phyloP scores from a whole-genome alignment of 352 stramenopile species.

The Phytophthora citrophthora region DNA sequence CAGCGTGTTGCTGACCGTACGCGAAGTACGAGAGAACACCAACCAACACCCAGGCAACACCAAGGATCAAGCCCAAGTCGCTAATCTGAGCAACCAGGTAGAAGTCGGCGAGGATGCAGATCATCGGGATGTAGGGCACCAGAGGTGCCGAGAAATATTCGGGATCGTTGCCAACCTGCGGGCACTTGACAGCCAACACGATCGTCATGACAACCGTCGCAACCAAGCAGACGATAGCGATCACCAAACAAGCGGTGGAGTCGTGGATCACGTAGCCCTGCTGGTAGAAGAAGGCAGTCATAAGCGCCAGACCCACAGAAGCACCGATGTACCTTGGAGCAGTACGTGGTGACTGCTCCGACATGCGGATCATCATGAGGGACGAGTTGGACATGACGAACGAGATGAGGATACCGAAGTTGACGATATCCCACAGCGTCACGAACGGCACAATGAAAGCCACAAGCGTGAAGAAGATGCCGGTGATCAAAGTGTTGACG shows the following conservation, averaged over 20 bases:
- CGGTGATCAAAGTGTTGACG: slow-evolving; percentile 54
- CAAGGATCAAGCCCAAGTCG: slow-evolving; percentile 46
- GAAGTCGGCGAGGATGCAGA: slow-evolving; percentile 57
- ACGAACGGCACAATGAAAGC: slow-evolving; percentile 63
- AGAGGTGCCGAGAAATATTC: slow-evolving; percentile 47
- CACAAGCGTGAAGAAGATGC: slow-evolving; percentile 53
- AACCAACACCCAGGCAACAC: slow-evolving; percentile 41
- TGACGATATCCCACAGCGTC: slow-evolving; percentile 72
- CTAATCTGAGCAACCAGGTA: slow-evolving; percentile 56
- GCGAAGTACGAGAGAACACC: slow-evolving; percentile 55
- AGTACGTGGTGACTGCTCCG: slow-evolving; percentile 35
- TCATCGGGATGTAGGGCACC: slow-evolving; percentile 48
- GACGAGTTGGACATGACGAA: slow-evolving; percentile 76
- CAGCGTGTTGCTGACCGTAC: slow-evolving; percentile 52
- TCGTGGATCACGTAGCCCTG: slow-evolving; percentile 45
- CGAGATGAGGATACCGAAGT: slow-evolving; percentile 67
- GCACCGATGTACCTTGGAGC: slow-evolving; percentile 44
- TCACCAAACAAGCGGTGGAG: slow-evolving; percentile 29
- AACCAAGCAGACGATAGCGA: slow-evolving; percentile 44
- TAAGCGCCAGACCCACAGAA: slow-evolving; percentile 24
- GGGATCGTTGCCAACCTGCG: slow-evolving; percentile 37
- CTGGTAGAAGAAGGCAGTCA: slow-evolving; percentile 52
- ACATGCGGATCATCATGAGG: slow-evolving; percentile 57
- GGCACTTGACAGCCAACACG: slow-evolving; percentile 47
- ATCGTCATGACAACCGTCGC: slow-evolving; percentile 32